Evolutionary conservation across 352 stramenopile genomes (phyloP).

Genomic region (Aphanomyces invadans): DNA sequence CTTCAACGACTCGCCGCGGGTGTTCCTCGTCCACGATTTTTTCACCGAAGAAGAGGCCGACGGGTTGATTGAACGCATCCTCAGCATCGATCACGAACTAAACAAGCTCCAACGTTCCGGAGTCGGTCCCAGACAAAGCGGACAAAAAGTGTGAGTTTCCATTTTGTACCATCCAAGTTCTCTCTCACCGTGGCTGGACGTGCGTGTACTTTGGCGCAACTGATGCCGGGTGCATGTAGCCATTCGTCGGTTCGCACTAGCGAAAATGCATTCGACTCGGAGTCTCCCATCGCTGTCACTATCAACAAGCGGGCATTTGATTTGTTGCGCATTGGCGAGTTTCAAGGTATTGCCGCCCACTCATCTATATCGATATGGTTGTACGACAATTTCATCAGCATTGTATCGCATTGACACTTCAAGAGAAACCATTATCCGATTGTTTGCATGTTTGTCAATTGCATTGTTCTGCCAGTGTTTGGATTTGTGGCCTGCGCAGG

Average conservation of each 20-base stretch:
- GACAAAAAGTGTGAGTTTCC: too few species aligned
- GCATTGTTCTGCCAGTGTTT: too few species aligned
- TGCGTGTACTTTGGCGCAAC: too few species aligned
- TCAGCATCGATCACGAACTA: conserved; percentile 30
- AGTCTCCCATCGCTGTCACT: conserved; percentile 21
- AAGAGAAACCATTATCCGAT: neutral
- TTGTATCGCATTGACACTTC: too few species aligned
- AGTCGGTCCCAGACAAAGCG: conserved; percentile 35
- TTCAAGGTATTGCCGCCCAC: too few species aligned
- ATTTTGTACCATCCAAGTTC: too few species aligned
- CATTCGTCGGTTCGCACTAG: conserved; percentile 28
- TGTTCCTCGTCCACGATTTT: conserved; percentile 40
- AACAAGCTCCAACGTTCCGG: conserved; percentile 33
- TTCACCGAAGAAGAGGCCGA: conserved; percentile 35
- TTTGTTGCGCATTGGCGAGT: conserved; percentile 51
- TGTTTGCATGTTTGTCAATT: too few species aligned
- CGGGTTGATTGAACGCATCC: conserved; percentile 31
- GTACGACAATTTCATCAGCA: too few species aligned
- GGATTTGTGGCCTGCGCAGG: too few species aligned
- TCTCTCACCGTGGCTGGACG: too few species aligned
- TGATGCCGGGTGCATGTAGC: too few species aligned
- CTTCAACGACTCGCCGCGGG: conserved; percentile 25
- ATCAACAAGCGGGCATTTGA: conserved; percentile 41
- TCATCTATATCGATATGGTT: too few species aligned
- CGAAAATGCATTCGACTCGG: conserved; percentile 34